Evolutionary conservation across 257 asterid species (phyloP), one percentile per base, ranked within the genome.

Genomic region (Catharanthus roseus): DNA sequence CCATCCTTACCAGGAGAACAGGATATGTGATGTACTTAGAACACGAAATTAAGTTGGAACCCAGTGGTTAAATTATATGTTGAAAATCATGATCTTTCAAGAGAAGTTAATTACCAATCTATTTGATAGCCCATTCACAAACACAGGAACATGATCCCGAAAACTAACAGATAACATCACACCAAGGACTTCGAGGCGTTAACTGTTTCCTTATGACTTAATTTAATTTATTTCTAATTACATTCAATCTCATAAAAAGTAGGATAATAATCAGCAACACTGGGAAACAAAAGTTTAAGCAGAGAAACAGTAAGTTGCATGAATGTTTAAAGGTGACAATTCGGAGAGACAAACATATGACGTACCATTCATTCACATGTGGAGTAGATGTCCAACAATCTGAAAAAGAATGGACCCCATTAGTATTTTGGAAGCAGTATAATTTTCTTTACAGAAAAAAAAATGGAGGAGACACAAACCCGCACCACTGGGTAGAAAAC

Each of bases 321-420:
- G 19, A 42, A 10, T 44, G 31, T 53, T 12, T 10, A 63, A 53
- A 33, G 31, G 9, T 4, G 23, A 38, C 6, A 65, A 58, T 28
- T 38, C 63, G 24, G 36, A 45, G 36, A 75, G 69, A 65, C 44
- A 65, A 56, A 57, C 16, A 67, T 67, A 10, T 39, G 33, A 41
- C 10, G 68, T 81, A 88, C 98, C 98, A 92, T 81, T 92, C 90
- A 60, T 84, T 85, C 75, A 92, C 86, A 67, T 84, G 91, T 33
- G 93, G 93, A 47, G 93, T 92, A 70, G 86, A 81, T 74, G 61
- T 83, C 98, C 98, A 92, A 86, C 97, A 92, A 87, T 86, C 98
- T 92, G 96, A 90, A 86, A 39, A 42, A n/a, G 19, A 44, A 21
- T 60, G 41, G 38, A 62, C 50, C n/a, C 15, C 21, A 50, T 70